A percentile compares a stretch with the other conserved stretches of the same genome.
Evolutionary conservation across 495 filamentous ascomycete species (phyloP).

Genomic region (Aspergillus coremiiformis): DNA sequence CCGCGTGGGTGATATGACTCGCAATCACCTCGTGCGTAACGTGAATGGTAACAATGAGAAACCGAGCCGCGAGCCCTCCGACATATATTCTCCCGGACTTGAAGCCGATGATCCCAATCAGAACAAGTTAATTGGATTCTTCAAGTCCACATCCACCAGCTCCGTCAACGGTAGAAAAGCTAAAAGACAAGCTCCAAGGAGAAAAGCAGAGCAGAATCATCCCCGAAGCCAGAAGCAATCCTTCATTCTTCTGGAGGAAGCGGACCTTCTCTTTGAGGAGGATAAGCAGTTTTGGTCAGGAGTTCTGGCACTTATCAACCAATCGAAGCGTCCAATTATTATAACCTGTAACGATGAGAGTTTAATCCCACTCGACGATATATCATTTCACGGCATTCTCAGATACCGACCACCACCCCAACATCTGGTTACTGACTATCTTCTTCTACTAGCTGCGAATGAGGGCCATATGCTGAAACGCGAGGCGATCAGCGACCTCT

Average conservation of each 20-base stretch:
- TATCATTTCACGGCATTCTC: constrained; percentile 77
- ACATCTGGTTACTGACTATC: constrained; percentile 67
- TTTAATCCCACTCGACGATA: constrained; percentile 58
- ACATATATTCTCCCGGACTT: constrained; percentile 7
- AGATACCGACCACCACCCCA: constrained; percentile 64
- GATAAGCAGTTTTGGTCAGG: constrained; percentile 93
- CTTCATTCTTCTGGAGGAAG: constrained; percentile 89
- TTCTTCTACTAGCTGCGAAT: constrained; percentile 75
- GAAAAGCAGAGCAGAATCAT: constrained; percentile 30
- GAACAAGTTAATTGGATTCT: constrained; percentile 73
- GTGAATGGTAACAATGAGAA: constrained; percentile 24
- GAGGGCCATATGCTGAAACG: constrained; percentile 81
- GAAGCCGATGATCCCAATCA: constrained; percentile 56
- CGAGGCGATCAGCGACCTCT: constrained; percentile 60
- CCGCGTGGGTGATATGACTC: constrained; percentile 91
- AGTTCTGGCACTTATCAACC: constrained; percentile 63
- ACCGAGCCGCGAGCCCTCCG: constrained; percentile 8
- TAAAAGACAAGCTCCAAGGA: constrained; percentile 12
- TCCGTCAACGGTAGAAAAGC: constrained; percentile 12
- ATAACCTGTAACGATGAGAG: constrained; percentile 92
- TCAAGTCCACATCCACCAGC: constrained; percentile 45
- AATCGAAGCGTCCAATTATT: constrained; percentile 85
- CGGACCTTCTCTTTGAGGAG: constrained; percentile 86
- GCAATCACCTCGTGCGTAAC: constrained; percentile 80
- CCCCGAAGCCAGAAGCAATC: constrained; percentile 77